Evolutionary conservation across 2,329 filamentous ascomycete species (phyloP), one percentile per base, ranked within the genome.

Genomic region (Ascochyta pisi): DNA sequence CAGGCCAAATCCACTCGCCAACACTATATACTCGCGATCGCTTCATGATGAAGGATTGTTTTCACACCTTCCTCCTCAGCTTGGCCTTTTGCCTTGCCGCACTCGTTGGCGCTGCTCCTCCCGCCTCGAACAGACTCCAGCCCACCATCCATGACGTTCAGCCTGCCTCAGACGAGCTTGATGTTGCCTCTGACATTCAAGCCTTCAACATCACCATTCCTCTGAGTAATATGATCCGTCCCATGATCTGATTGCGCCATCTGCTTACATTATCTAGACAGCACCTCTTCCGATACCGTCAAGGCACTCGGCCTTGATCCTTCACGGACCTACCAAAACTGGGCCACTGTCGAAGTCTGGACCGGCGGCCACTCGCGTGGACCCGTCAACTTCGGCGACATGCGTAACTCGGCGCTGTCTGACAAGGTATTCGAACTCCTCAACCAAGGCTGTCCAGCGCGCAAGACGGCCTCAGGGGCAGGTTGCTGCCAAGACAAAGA

Each of bases 351-450:
- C 2, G 41, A 51, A 10, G 29, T 51, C 41, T 51, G 49, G 49
- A 45, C 49, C 8, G 49, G 40, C 4, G 49, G 40, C 3, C 6
- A 13, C 41, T 16, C 12, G 0, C 24, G 49, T 9, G n/a, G 31
- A 15, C 49, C 41, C 16, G 34, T 51, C 12, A 51, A 51, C 41
- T 51, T 39, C 19, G 49, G 49, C 7, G 49, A 51, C 26, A 13
- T n/a, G 1, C 49, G 49, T 24, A 41, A 41, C 10, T 8, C 33
- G 2, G 44, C 44, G 13, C 26, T 51, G 5, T 51, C 49, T 3
- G 41, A 51, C 41, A 23, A 15, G 3, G 19, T 45, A 4, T 51
- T 45, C 34, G 15, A 38, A 1, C 23, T 45, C 12, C 9, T 51
- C 16, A 10, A 51, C 34, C 5, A 23, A 4, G 19, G 19, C 8